Percentiles rank a stretch among this genome's conserved stretches.
These are phyloP conservation scores for Linderniella brevidens DNA, from an alignment of 257 asterid genomes.

Conservation along the genomic window DNA sequence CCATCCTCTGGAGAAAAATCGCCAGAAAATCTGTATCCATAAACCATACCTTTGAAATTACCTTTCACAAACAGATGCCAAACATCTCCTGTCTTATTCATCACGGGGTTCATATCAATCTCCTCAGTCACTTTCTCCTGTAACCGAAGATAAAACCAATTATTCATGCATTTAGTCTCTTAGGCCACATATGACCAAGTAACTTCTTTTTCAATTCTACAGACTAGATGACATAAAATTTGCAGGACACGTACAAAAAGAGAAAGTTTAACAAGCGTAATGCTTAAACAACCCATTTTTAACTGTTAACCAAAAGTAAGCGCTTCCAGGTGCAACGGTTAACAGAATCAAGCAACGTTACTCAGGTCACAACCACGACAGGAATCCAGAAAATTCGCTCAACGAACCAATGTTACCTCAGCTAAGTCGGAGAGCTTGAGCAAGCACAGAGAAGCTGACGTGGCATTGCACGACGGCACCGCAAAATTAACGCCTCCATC, in stretches of 20 bases:
- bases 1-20: slow-evolving; percentile 72
- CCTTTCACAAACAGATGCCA: slow-evolving; percentile 91
- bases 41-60: slow-evolving; percentile 59
- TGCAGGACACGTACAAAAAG: too few species aligned
- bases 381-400: background rate
- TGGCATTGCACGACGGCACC: slow-evolving; percentile 50
- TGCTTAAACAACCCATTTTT: background rate
- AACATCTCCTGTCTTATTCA: slow-evolving; percentile 82
- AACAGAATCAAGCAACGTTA: slow-evolving; percentile 3
- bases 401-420: slow-evolving; percentile 23
- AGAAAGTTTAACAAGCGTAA: background rate
- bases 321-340: background rate
- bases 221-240: too few species aligned
- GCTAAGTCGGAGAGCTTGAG: slow-evolving; percentile 45
- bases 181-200: too few species aligned
- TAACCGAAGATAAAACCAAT: background rate
- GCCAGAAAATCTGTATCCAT: slow-evolving; percentile 71
- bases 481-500: slow-evolving; percentile 88
- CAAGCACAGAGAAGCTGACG: slow-evolving; percentile 61
- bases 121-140: slow-evolving; percentile 81
- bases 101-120: slow-evolving; percentile 46
- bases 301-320: too few species aligned
- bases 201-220: too few species aligned
- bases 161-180: too few species aligned
- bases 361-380: background rate